Evolutionary conservation across 2,329 filamentous ascomycete species (phyloP).

Genomic region (Xylaria hypoxylon): DNA sequence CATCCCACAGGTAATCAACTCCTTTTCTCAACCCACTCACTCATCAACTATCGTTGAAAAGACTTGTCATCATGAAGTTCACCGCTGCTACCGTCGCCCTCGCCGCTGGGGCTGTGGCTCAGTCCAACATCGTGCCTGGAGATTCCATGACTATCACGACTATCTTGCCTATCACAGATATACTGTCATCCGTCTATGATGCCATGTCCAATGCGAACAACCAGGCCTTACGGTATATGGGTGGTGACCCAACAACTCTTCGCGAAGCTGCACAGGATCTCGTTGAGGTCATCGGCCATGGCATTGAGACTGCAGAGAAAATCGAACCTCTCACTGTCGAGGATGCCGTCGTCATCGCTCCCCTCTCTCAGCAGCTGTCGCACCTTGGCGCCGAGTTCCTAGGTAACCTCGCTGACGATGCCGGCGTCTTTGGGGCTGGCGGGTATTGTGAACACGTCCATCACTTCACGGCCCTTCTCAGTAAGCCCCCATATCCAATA

Average conservation of each 20-base stretch:
- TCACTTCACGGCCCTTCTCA: conserved; percentile 16
- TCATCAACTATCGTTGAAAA: background rate
- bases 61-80: conserved; percentile 36
- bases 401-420: conserved; percentile 24
- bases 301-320: background rate
- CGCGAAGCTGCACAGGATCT: conserved; percentile 27
- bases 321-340: conserved; percentile 35
- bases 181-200: conserved; percentile 25
- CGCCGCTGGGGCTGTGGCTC: conserved; percentile 1
- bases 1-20: background rate
- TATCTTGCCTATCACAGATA: background rate
- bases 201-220: conserved; percentile 36
- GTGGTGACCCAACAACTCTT: conserved; percentile 27
- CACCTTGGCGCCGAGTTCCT: conserved; percentile 30
- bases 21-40: background rate
- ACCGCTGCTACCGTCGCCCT: conserved; percentile 6
- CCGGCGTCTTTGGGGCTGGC: conserved; percentile 18
- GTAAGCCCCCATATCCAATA: conserved; percentile 26
- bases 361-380: conserved; percentile 16
- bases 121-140: background rate
- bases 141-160: background rate
- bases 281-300: conserved; percentile 12
- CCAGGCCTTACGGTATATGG: conserved; percentile 28
- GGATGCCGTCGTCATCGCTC: conserved; percentile 35
- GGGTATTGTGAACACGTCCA: conserved; percentile 31